Conservation (phyloP, 352 stramenopile genomes). For the Globisporangium radiosum region DNA sequence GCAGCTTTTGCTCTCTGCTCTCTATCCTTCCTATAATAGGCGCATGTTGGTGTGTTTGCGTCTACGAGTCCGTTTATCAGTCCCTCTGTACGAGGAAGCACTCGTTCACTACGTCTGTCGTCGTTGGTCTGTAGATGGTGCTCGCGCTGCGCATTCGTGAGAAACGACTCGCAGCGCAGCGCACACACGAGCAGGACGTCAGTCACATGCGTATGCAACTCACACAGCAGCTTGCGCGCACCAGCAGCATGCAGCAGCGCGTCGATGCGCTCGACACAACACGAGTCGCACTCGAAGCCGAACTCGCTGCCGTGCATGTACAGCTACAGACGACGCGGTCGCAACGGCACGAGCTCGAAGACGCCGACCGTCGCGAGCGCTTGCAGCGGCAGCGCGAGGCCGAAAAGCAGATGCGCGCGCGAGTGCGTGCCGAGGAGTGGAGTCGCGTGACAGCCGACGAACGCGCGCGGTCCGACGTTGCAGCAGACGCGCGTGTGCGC, state of each 20-base stretch:
- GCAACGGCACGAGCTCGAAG: constrained; percentile 37
- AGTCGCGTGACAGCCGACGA: constrained; percentile 44
- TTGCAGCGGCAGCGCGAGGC: constrained; percentile 39
- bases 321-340: constrained; percentile 18
- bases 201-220: constrained; percentile 19
- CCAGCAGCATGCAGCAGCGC: constrained; percentile 16
- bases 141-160: constrained; percentile 29
- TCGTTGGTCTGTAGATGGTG: constrained; percentile 22
- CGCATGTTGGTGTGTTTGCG: no score
- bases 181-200: constrained; percentile 21
- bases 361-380: constrained; percentile 31
- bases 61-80: no score
- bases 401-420: constrained; percentile 31
- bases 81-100: not conserved
- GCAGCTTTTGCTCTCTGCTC: no score
- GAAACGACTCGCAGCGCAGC: constrained; percentile 19
- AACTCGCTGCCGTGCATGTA: constrained; percentile 22
- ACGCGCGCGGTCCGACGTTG: constrained; percentile 30
- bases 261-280: constrained; percentile 18
- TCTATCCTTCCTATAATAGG: no score
- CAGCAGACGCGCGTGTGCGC: constrained; percentile 36
- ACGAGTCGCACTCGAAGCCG: constrained; percentile 28
- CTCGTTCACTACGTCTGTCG: not conserved
- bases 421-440: constrained; percentile 45
- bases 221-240: constrained; percentile 2